Percentiles rank a stretch among this genome's conserved stretches.
phyloP scores from a whole-genome alignment of 2,329 filamentous ascomycete genomes.

The Stachybotrys echinatus region DNA sequence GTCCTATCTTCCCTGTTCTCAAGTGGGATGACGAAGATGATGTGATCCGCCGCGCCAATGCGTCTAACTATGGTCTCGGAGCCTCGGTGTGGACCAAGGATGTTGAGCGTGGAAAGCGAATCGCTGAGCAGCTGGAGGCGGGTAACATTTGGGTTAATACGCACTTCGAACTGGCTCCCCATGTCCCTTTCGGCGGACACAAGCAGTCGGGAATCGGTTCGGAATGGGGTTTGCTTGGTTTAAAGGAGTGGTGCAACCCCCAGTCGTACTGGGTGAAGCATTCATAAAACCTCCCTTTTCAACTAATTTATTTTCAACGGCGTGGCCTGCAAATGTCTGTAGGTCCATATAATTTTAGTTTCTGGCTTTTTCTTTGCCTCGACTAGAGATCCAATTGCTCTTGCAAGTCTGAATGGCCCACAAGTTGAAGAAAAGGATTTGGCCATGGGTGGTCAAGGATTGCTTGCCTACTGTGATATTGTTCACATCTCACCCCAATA shows the following conservation, averaged over 20 bases:
- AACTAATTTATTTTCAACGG: too few relatives aligned
- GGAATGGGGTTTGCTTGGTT: slow-evolving; percentile 31
- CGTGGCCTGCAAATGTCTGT: too few relatives aligned
- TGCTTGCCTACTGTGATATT: too few relatives aligned
- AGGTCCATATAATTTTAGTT: too few relatives aligned
- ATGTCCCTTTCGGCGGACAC: slow-evolving; percentile 42
- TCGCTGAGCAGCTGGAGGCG: slow-evolving; percentile 49
- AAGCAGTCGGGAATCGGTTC: slow-evolving; percentile 46
- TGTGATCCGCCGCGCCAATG: slow-evolving; percentile 50
- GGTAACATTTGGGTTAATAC: slow-evolving; percentile 58
- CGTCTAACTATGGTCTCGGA: slow-evolving; percentile 46
- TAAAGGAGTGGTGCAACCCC: slow-evolving; percentile 10
- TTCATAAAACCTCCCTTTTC: not conserved
- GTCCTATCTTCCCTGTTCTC: slow-evolving; percentile 58
- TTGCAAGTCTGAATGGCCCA: too few relatives aligned
- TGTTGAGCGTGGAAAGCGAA: slow-evolving; percentile 39
- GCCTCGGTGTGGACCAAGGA: slow-evolving; percentile 55
- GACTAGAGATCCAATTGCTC: too few relatives aligned
- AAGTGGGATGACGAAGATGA: slow-evolving; percentile 58
- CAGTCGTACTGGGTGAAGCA: slow-evolving; percentile 5
- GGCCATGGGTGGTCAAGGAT: too few relatives aligned
- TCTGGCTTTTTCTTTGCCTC: too few relatives aligned
- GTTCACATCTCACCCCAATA: too few relatives aligned
- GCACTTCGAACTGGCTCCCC: slow-evolving; percentile 30
- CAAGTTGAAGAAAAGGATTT: too few relatives aligned